A percentile compares a stretch with the other conserved stretches of the same genome.
phyloP scores from a whole-genome alignment of 1,284 basidiomycete species.

The Ustilago esculenta region DNA sequence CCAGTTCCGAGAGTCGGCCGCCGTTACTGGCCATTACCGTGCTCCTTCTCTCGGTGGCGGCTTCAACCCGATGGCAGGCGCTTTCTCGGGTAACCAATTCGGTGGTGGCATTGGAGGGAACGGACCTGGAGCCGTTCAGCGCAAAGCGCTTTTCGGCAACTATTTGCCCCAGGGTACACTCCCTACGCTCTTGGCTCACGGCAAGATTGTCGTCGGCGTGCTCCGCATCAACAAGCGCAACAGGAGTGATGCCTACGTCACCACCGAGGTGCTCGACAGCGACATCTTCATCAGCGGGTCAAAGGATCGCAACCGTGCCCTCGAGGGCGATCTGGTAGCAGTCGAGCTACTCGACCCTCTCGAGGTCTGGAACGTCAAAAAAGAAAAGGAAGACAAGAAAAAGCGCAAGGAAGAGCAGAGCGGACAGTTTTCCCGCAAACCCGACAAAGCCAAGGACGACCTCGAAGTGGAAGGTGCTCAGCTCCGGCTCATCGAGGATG shows the following conservation, averaged over 20 bases:
- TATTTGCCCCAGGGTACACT: slow-evolving; percentile 97
- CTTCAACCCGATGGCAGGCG: slow-evolving; percentile 81
- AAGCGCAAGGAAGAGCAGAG: slow-evolving; percentile 92
- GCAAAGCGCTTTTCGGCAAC: slow-evolving; percentile 98
- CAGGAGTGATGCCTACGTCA: slow-evolving; percentile 97
- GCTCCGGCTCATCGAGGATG: slow-evolving; percentile 93
- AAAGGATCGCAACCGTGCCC: slow-evolving; percentile 96
- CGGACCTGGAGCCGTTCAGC: slow-evolving; percentile 75
- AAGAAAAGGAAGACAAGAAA: slow-evolving; percentile 98
- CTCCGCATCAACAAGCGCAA: slow-evolving; percentile 98
- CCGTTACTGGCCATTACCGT: slow-evolving; percentile 90
- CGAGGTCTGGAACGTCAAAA: slow-evolving; percentile 95
- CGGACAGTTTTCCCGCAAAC: slow-evolving; percentile 80
- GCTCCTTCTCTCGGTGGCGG: slow-evolving; percentile 98
- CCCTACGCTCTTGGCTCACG: slow-evolving; percentile 94
- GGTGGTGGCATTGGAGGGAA: slow-evolving; percentile 71
- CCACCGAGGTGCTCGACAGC: slow-evolving; percentile 97
- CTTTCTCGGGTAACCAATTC: slow-evolving; percentile 34
- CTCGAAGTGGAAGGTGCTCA: slow-evolving; percentile 99
- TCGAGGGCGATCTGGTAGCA: slow-evolving; percentile 98
- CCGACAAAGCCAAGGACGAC: slow-evolving; percentile 99
- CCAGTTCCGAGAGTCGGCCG: slow-evolving; percentile 79
- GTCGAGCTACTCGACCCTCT: slow-evolving; percentile 90
- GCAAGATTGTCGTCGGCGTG: slow-evolving; percentile 97
- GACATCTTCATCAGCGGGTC: slow-evolving; percentile 92